phyloP scores from a whole-genome alignment of 1,284 basidiomycete species.

The Rhodotorula glutinis region DNA sequence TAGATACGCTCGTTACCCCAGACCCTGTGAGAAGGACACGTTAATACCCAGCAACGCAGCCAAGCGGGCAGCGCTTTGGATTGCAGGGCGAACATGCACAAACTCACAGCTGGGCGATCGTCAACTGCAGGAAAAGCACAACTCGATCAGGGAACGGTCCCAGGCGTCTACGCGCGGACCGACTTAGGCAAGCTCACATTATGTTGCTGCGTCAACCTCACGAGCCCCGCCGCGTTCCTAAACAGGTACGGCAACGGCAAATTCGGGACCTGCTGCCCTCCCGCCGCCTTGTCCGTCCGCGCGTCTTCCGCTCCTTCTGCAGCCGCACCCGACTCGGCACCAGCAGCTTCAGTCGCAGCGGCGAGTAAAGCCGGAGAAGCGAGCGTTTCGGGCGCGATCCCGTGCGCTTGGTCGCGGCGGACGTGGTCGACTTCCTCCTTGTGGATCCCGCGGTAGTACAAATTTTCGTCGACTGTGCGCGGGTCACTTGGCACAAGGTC shows the following conservation, averaged over 20 bases:
- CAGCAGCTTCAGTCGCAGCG: neutral
- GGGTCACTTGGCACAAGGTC: neutral
- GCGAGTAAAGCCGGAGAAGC: neutral
- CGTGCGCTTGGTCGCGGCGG: constrained; percentile 59
- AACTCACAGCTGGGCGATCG: constrained; percentile 66
- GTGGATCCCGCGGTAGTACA: constrained; percentile 95
- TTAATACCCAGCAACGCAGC: neutral
- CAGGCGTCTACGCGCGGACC: too few species aligned
- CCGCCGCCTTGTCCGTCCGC: neutral
- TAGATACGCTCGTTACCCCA: constrained; percentile 91
- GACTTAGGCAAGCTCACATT: constrained; percentile 71
- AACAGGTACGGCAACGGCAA: constrained; percentile 69
- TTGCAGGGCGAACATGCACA: neutral
- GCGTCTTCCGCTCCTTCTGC: neutral
- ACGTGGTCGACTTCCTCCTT: constrained; percentile 72
- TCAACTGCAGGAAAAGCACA: constrained; percentile 53
- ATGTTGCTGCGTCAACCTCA: constrained; percentile 73
- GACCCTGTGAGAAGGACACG: constrained; percentile 57
- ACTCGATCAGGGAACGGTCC: too few species aligned
- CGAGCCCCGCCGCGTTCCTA: constrained; percentile 70
- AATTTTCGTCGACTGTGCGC: constrained; percentile 75
- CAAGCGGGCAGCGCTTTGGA: neutral
- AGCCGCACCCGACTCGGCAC: neutral
- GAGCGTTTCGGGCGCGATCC: constrained; percentile 22
- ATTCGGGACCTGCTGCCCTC: constrained; percentile 49